Percentiles rank a stretch among this genome's conserved stretches.
Conservation (phyloP, 129 eudicot species). For the Pulicaria dysenterica region DNA sequence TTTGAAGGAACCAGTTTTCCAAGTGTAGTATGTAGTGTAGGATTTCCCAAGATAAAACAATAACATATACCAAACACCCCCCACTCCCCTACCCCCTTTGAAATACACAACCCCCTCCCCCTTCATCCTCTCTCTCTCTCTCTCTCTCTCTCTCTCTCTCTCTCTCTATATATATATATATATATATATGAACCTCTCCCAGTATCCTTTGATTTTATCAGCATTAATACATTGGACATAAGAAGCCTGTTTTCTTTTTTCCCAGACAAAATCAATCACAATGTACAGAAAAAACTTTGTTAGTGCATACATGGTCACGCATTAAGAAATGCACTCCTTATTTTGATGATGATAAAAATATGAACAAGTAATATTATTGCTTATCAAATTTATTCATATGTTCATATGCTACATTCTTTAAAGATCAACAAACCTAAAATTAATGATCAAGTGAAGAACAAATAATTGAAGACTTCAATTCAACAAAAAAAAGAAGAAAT, state of each 20-base stretch:
- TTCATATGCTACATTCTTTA: too few relatives aligned
- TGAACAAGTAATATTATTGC: too few relatives aligned
- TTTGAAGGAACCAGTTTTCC: slow-evolving; percentile 35
- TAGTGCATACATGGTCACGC: too few relatives aligned
- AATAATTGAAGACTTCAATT: too few relatives aligned
- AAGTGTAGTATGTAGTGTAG: slow-evolving; percentile 28
- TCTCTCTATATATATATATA: too few relatives aligned
- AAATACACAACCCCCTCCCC: slow-evolving; percentile 17
- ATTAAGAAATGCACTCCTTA: too few relatives aligned
- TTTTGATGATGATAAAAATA: too few relatives aligned
- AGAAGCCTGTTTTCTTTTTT: slow-evolving; percentile 20
- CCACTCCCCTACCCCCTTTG: slow-evolving; percentile 9
- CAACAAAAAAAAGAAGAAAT: too few relatives aligned
- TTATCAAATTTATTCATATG: too few relatives aligned
- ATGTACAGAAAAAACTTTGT: slow-evolving; percentile 29
- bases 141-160: background rate
- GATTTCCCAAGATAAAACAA: slow-evolving; percentile 45
- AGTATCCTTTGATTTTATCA: slow-evolving; percentile 21
- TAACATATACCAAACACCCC: slow-evolving; percentile 15
- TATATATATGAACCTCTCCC: too few relatives aligned
- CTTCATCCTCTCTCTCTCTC: background rate
- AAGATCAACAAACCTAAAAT: too few relatives aligned
- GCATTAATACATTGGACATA: background rate
- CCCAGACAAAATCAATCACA: slow-evolving; percentile 14
- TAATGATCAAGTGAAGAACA: too few relatives aligned